Conservation (phyloP, 2,329 filamentous ascomycete genomes). For the Diplodia intermedia region DNA sequence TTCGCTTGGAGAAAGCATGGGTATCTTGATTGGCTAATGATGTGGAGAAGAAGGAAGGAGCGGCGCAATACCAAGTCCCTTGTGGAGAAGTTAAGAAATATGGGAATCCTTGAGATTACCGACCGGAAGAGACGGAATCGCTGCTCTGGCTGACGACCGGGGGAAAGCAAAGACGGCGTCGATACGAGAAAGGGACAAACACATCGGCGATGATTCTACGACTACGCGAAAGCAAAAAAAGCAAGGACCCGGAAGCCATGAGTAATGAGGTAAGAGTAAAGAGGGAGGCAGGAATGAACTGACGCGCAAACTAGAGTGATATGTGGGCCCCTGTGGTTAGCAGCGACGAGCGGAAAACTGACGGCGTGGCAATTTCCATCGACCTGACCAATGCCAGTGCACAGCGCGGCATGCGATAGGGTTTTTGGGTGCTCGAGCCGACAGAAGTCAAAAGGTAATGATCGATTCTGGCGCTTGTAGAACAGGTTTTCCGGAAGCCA, state of each 20-base stretch:
- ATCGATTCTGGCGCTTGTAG: conserved; percentile 30
- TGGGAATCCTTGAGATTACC: neutral
- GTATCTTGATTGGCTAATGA: conserved; percentile 11
- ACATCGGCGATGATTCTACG: conserved; percentile 19
- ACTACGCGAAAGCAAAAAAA: conserved; percentile 8
- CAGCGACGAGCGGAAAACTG: conserved; percentile 5
- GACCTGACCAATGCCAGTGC: conserved; percentile 4
- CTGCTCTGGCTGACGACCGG: neutral
- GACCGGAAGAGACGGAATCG: conserved; percentile 19
- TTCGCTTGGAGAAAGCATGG: neutral
- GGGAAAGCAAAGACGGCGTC: neutral
- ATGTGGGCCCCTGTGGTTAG: conserved; percentile 18
- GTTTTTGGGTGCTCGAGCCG: neutral
- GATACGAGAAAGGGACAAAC: conserved; percentile 18
- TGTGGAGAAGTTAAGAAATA: neutral
- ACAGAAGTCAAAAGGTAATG: conserved; percentile 15
- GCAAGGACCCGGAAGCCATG: neutral
- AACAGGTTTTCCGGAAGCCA: conserved; percentile 29
- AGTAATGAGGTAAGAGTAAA: conserved; percentile 24
- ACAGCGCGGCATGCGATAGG: neutral
- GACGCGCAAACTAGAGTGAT: neutral
- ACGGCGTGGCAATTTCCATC: conserved; percentile 3
- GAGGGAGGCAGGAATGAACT: neutral
- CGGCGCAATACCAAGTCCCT: neutral
- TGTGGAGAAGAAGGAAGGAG: neutral